A percentile compares a stretch with the other conserved stretches of the same genome.
Conservation (phyloP, 768 basidiomycete genomes). For the Rhodocollybia butyracea region DNA sequence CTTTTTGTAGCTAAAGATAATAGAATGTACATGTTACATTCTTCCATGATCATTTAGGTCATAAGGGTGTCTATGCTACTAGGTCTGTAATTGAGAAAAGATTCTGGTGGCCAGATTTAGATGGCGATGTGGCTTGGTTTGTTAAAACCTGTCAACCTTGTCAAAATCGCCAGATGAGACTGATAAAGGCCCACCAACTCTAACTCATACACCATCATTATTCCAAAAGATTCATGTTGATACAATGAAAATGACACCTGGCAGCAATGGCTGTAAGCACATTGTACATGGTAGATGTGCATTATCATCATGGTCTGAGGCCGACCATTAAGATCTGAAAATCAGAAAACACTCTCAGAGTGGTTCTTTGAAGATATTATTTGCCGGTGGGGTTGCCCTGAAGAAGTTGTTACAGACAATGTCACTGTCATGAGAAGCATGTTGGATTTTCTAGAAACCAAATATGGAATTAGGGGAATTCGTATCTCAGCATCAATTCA, state of each 20-base stretch:
- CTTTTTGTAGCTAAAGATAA: no score
- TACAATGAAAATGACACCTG: slow-evolving; percentile 22
- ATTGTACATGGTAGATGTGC: slow-evolving; percentile 24
- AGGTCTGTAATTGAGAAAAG: slow-evolving; percentile 2
- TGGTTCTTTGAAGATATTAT: slow-evolving; percentile 27
- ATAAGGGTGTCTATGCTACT: slow-evolving; percentile 12
- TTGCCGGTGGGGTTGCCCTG: no score
- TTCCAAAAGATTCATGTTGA: slow-evolving; percentile 26
- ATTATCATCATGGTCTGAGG: slow-evolving; percentile 26
- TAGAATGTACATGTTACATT: no score
- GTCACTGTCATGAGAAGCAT: no score
- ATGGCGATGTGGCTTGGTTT: slow-evolving; percentile 27
- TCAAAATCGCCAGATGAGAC: slow-evolving; percentile 23
- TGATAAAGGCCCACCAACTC: slow-evolving; percentile 26
- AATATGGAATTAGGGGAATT: no score
- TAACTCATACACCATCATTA: slow-evolving; percentile 21
- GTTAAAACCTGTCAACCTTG: slow-evolving; percentile 29
- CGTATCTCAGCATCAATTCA: no score
- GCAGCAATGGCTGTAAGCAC: slow-evolving; percentile 15
- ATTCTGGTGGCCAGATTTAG: slow-evolving; percentile 21
- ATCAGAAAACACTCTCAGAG: slow-evolving; percentile 14
- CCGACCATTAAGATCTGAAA: slow-evolving; percentile 18
- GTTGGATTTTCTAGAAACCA: no score
- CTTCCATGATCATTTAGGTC: no score
- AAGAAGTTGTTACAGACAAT: no score